These are phyloP conservation scores for Zygosaccharomyces pseudobailii DNA, from an alignment of 1,139 yeast genomes.

Conservation along the genomic window DNA sequence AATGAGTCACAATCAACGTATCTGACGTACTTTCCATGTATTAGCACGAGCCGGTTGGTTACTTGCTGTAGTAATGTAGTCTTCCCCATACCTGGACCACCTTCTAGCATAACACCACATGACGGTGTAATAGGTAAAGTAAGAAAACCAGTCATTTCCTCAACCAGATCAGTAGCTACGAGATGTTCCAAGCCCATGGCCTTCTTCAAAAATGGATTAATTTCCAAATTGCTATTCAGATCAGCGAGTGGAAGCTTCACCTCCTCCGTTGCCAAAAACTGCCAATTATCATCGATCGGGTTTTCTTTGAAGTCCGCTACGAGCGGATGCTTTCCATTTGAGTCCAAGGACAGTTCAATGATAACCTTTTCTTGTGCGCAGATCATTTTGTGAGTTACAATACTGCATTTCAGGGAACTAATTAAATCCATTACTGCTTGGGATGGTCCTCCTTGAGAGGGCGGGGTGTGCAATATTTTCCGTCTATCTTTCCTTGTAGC, in stretches of 20 bases:
- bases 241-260: constrained; percentile 1
- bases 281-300: constrained; percentile 5
- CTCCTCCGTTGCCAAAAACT: constrained; percentile 2
- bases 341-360: constrained; percentile 12
- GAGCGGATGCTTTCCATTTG: constrained; percentile 13
- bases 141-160: constrained; percentile 43
- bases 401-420: constrained; percentile 4
- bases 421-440: neutral
- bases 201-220: neutral
- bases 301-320: constrained; percentile 2
- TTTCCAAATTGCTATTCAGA: neutral
- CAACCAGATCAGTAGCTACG: constrained; percentile 42
- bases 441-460: constrained; percentile 1
- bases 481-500: constrained; percentile 1
- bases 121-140: constrained; percentile 21
- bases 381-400: constrained; percentile 18
- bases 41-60: constrained; percentile 36
- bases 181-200: neutral
- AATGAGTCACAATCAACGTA: constrained; percentile 47
- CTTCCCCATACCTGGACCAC: constrained; percentile 81
- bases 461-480: neutral
- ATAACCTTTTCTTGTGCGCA: constrained; percentile 10
- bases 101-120: constrained; percentile 54
- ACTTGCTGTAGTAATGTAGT: constrained; percentile 49
- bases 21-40: constrained; percentile 44